These are phyloP conservation scores for Acanthamoeba healyi DNA, from an alignment of 208 protist genomes.

Conservation along the genomic window DNA sequence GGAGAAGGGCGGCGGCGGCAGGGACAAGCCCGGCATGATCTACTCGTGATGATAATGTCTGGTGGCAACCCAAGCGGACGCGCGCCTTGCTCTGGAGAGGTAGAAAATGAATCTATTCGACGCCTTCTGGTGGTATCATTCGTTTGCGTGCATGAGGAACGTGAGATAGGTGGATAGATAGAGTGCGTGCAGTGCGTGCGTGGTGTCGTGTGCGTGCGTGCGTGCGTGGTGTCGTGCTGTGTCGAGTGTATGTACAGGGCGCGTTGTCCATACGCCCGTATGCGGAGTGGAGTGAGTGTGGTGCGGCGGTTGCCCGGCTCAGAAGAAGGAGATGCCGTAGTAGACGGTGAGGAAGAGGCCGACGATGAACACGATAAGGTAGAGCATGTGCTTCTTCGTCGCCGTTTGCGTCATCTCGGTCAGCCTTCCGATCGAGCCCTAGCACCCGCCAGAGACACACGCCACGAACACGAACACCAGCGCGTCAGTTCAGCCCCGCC, in stretches of 20 bases:
- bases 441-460: not conserved
- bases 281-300: not conserved
- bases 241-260: no score
- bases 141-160: not conserved
- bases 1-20: constrained; percentile 4
- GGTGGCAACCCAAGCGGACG: no score
- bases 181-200: no score
- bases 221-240: no score
- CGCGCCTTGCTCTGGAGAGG: no score
- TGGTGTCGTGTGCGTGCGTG: no score
- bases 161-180: no score
- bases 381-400: constrained; percentile 71
- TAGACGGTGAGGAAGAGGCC: constrained; percentile 59
- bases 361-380: constrained; percentile 48
- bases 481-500: not conserved
- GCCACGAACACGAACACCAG: not conserved
- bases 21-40: not conserved
- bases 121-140: no score
- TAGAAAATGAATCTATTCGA: no score
- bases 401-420: constrained; percentile 58
- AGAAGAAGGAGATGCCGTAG: constrained; percentile 58
- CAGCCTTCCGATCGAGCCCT: constrained; percentile 46
- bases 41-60: no score
- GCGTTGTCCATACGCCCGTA: not conserved
- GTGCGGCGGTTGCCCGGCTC: not conserved